Evolutionary conservation across 495 filamentous ascomycete genomes (phyloP).

Genomic region (Lindgomyces ingoldianus): DNA sequence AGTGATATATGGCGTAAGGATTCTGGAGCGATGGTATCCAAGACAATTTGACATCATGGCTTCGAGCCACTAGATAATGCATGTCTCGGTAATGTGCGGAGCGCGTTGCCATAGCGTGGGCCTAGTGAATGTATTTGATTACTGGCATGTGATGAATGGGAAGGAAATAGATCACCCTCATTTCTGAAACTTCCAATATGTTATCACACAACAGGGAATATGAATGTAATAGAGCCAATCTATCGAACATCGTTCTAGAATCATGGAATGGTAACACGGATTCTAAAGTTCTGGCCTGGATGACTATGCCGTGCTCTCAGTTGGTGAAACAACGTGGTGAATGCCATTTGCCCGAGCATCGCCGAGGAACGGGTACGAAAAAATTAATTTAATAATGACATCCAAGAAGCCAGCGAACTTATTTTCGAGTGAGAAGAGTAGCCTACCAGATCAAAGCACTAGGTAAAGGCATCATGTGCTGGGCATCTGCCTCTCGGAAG

Average conservation of each 20-base stretch:
- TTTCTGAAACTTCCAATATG: too few species aligned
- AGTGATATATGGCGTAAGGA: conserved; percentile 9
- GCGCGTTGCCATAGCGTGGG: conserved; percentile 7
- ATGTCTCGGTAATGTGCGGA: conserved; percentile 26
- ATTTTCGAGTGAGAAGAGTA: too few species aligned
- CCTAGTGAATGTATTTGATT: conserved; percentile 16
- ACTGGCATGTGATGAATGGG: conserved; percentile 10
- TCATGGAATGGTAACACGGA: background rate
- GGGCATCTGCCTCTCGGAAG: background rate
- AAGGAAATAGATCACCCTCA: background rate
- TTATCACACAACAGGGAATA: background rate
- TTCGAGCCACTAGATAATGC: conserved; percentile 31
- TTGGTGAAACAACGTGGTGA: background rate
- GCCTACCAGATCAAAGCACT: background rate
- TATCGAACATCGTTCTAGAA: background rate
- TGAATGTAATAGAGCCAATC: background rate
- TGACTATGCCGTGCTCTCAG: background rate
- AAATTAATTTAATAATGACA: background rate
- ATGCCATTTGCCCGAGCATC: background rate
- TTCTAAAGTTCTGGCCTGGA: background rate
- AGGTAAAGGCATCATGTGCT: background rate
- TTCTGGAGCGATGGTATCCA: conserved; percentile 25
- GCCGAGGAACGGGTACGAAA: background rate
- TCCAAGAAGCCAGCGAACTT: background rate
- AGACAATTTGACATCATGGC: conserved; percentile 24